phyloP scores from a whole-genome alignment of 2,329 filamentous ascomycete species.

The Colletotrichum endophyticum region DNA sequence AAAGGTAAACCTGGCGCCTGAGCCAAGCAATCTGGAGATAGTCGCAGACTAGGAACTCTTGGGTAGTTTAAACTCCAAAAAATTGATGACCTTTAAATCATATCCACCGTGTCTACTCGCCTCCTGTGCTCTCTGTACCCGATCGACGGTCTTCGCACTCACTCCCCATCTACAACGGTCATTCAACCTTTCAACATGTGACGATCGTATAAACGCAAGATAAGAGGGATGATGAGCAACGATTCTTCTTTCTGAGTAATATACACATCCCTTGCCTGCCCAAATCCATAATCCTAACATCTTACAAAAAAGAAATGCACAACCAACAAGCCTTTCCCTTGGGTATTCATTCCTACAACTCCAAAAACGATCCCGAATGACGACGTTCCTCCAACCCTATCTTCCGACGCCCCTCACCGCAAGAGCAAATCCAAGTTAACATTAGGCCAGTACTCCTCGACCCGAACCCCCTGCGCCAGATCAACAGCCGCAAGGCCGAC shows the following conservation, averaged over 20 bases:
- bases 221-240: rapidly evolving
- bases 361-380: neutral
- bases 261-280: neutral
- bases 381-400: too few relatives aligned
- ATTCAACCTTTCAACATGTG: neutral
- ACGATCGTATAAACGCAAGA: neutral
- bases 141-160: neutral
- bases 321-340: neutral
- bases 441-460: neutral
- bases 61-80: neutral
- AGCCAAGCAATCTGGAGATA: neutral
- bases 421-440: neutral
- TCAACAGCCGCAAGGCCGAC: neutral
- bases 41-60: rapidly evolving
- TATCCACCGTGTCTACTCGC: neutral
- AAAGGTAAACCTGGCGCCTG: neutral
- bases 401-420: too few relatives aligned
- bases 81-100: neutral
- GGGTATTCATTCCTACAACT: neutral
- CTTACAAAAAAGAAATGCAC: rapidly evolving
- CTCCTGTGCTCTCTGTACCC: too few relatives aligned
- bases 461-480: neutral
- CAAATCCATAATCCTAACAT: neutral
- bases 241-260: neutral
- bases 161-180: too few relatives aligned